Evolutionary conservation across 2,329 filamentous ascomycete genomes (phyloP), one percentile per base, ranked within the genome.

Genomic region (Lachnellula subtilissima): DNA sequence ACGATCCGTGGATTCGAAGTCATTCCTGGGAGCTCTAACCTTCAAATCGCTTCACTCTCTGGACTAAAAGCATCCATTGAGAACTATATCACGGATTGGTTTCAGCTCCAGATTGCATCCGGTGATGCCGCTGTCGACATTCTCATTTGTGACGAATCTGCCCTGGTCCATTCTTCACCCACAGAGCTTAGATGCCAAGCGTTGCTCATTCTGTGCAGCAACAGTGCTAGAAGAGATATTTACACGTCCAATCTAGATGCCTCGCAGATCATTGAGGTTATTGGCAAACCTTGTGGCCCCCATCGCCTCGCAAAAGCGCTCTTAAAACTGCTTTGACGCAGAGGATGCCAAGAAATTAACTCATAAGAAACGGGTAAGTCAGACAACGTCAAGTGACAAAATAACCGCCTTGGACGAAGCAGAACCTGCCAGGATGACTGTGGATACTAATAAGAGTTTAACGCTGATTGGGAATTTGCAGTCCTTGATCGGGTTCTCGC

Each of bases 221-320:
- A 60, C 40, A 50, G 58, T 19, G 52, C 57, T 2, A 51, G 58
- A 22, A 46, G 57, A 50, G 57, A 61, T 23, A 55, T 65, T 4
- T 61, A 60, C 52, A 45, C 54, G 2, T 53, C 53, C 9, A 55
- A 48, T 35, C 35, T 62, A 17, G 40, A 57, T 17, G 43, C 36
- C 7, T 59, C 56, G 5, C 60, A 64, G 42, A 52, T 52, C 0
- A 49, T 65, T 9, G 63, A 65, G 47, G 64, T 64, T 23, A 55
- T 63, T 22, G 60, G 63, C 54, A 65, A 62, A 46, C 63, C 62
- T 8, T 64, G 58, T 39, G 63, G 63, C 8, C 63, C 63, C 5
- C 62, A 65, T 53, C 57, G 62, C 11, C 63, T 65, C 7, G 57
- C 61, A n/a, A 64, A 62, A 52, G 62, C 61, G 6, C 52, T 65